Base-by-base conservation (phyloP, 2,329 filamentous ascomycete species). In the Cucurbitaria berberidis region DNA sequence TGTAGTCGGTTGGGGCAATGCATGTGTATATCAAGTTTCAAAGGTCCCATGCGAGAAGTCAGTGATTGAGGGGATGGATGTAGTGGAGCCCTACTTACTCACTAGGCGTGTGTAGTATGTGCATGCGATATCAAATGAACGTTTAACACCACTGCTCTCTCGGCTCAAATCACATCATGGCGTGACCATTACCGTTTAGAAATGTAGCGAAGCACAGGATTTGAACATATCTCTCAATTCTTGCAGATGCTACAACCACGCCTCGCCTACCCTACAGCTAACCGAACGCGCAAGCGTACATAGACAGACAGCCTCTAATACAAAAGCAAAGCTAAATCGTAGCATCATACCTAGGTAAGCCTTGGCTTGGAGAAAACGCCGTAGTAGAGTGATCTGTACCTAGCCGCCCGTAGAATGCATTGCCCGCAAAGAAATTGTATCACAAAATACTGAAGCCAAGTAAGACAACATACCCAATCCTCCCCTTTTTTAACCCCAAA, bases 241-340 rank as follows among this genome's bases (percentile, higher is more conserved):
- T 10, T 22, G 18, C 21, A 38, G 10, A 8, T 8, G 7, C n/a
- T 4, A 16, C 11, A 36, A 18, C 34, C 18, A 36, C 7, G 8
- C 34, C 34, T 18, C 3, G 2, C n/a, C 18, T n/a, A 3, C 13
- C n/a, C n/a, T 3, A 34, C 10, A 21, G 18, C 35, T 21, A 21
- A 13, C 35, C 35, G 18, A 22, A 38, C 18, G 35, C 35, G 35
- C 35, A 18, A 38, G 35, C 35, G 18, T 21, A 38, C 35, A 15
- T 21, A 38, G 4, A 38, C 3, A 16, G 35, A 43, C 26, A n/a
- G 39, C 40, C 38, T 39, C 8, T 15, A 26, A 74, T 73, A 5
- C 72, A 78, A 62, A 67, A 72, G n/a, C 77, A 74, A 10, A 81
- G 78, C 30, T 36, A 21, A 38, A 38, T 38, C 35, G 18, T 38